Evolutionary conservation across 2,329 filamentous ascomycete genomes (phyloP), one percentile per base, ranked within the genome.

Genomic region (Sordariomycetes sp.): DNA sequence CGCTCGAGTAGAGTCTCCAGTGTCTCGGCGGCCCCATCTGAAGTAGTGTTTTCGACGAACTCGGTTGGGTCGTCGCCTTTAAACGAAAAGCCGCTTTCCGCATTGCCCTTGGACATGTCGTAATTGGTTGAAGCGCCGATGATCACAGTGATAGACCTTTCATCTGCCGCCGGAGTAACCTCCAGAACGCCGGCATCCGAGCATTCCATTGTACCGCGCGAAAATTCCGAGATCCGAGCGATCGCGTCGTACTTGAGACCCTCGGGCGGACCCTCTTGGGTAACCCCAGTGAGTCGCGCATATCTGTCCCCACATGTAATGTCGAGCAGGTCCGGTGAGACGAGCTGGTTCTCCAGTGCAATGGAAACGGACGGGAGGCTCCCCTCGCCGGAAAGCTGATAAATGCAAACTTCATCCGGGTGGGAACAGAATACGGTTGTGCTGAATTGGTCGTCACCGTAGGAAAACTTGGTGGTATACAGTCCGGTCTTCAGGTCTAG

Each of bases 61-160:
- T 65, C 52, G 0, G 63, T 69, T 1, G 79, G 79, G 59, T 81
- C 75, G 1, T 65, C 65, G 2, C 79, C 78, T 40, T 69, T 24
- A 20, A 50, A 50, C 2, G 22, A 50, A 24, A 50, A 50, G 20
- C 12, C 22, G 20, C 8, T 24, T 6, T n/a, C 46, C 20, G 20
- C 46, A 53, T 73, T 78, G 1, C 80, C 79, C 37, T 76, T 74
- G 3, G 68, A 74, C 57, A 75, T 68, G 54, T 82, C 77, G 58
- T 78, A 83, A 59, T 81, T 71, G 1, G 78, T 80, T 7, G 67
- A 71, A 1, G 71, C 74, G 5, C 72, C 72, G 18, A 81, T 64
- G 0, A 80, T 67, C 7, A 82, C 8, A 32, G 70, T 69, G 11
- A 74, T 50, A 11, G 62, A 64, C 2, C 60, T 66, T 6, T 67